phyloP scores from a whole-genome alignment of 1,284 basidiomycete genomes.

The Puccinia sorghi region DNA sequence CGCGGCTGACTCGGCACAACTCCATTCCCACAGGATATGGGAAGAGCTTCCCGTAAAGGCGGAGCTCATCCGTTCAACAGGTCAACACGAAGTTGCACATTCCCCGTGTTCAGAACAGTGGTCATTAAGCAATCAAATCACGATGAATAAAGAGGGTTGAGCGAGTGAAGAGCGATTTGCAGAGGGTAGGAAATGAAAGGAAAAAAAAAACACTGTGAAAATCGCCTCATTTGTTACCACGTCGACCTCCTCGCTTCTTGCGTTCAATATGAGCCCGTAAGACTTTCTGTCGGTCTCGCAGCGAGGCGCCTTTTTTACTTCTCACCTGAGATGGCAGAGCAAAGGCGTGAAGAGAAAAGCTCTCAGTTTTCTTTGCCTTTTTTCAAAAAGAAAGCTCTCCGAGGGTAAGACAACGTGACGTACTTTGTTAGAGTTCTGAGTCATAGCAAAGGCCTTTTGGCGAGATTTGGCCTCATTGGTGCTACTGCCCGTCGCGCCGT shows the following conservation, averaged over 20 bases:
- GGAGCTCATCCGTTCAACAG: too few relatives aligned
- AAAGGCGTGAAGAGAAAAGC: background rate
- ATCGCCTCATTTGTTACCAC: conserved; percentile 27
- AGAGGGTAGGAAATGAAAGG: background rate
- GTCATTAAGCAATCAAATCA: too few relatives aligned
- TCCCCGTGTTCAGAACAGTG: too few relatives aligned
- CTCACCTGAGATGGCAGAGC: conserved; percentile 23
- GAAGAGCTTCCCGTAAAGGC: too few relatives aligned
- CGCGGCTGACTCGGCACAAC: too few relatives aligned
- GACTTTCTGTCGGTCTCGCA: conserved; percentile 46
- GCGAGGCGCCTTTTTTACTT: conserved; percentile 42
- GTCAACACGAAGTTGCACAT: too few relatives aligned
- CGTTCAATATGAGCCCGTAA: conserved; percentile 45
- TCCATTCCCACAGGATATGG: too few relatives aligned
- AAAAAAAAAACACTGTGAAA: background rate
- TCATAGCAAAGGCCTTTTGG: conserved; percentile 48
- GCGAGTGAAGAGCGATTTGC: background rate
- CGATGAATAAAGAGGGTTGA: background rate
- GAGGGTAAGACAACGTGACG: background rate
- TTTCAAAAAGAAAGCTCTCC: too few relatives aligned
- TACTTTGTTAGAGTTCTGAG: conserved; percentile 46
- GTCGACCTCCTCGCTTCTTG: conserved; percentile 45
- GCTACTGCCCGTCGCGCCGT: conserved; percentile 54
- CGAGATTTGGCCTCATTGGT: conserved; percentile 48
- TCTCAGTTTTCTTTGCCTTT: too few relatives aligned